These are phyloP conservation scores for Mrakia hoshinonis DNA, from an alignment of 768 basidiomycete genomes.

Conservation along the genomic window DNA sequence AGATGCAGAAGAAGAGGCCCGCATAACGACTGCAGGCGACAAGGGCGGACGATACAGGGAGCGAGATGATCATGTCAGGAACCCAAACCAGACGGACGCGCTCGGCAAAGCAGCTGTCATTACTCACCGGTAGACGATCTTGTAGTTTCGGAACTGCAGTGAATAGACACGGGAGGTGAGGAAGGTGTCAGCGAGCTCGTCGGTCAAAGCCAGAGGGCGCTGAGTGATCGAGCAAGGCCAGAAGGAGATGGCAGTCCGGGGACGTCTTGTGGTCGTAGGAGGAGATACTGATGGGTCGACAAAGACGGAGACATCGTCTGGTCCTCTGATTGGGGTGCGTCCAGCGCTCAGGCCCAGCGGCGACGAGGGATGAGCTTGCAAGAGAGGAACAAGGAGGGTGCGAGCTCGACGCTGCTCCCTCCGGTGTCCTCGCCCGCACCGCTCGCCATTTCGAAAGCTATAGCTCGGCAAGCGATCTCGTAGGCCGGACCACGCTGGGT, in stretches of 20 bases:
- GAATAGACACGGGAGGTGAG: not conserved
- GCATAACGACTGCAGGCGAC: constrained; percentile 56
- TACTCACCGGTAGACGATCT: constrained; percentile 74
- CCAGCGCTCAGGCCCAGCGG: too few species aligned
- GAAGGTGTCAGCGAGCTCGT: not conserved
- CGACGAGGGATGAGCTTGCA: not conserved
- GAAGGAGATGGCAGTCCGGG: not conserved
- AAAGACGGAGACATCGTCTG: too few species aligned
- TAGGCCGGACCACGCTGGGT: too few species aligned
- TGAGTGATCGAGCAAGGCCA: not conserved
- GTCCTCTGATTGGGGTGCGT: too few species aligned
- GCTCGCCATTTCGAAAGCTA: too few species aligned
- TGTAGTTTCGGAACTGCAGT: constrained; percentile 86
- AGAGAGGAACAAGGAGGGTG: not conserved
- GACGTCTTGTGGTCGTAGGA: too few species aligned
- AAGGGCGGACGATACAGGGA: not conserved
- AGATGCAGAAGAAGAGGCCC: constrained; percentile 94
- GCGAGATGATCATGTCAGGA: too few species aligned
- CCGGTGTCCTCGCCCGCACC: too few species aligned
- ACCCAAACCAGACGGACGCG: too few species aligned
- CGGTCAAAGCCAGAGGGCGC: constrained; percentile 10
- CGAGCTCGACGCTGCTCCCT: not conserved
- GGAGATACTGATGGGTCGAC: too few species aligned
- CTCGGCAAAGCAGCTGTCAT: too few species aligned
- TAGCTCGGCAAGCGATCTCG: not conserved